phyloP scores from a whole-genome alignment of 73 alveolate genomes.

The Paramecium octaurelia region DNA sequence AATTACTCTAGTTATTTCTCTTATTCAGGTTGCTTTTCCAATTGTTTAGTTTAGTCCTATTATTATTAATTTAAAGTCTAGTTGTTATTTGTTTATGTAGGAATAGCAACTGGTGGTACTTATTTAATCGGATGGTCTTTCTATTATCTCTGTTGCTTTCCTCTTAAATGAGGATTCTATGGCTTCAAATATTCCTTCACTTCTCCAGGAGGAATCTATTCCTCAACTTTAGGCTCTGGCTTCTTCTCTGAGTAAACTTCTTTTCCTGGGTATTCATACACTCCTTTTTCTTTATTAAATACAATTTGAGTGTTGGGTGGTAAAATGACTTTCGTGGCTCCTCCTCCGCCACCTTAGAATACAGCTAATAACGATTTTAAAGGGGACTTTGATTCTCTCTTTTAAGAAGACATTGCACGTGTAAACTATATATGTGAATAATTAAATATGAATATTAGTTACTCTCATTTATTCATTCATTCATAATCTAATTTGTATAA shows the following conservation, averaged over 20 bases:
- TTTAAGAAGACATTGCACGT: constrained; percentile 5
- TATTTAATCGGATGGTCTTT: not conserved
- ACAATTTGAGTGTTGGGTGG: not conserved
- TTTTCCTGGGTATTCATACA: not conserved
- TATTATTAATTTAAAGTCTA: not conserved
- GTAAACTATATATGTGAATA: not conserved
- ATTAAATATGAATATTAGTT: not conserved
- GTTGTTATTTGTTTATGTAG: not conserved
- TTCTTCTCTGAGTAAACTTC: not conserved
- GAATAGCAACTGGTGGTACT: not conserved
- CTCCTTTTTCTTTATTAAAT: not conserved
- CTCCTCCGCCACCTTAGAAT: not conserved
- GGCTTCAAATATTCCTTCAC: not conserved
- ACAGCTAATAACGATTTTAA: not conserved
- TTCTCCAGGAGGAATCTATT: not conserved
- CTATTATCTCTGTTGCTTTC: not conserved
- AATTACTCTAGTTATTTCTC: not conserved
- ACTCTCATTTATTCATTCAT: not conserved
- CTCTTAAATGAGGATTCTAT: not conserved
- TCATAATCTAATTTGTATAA: not conserved
- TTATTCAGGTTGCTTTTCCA: not conserved
- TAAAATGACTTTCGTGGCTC: not conserved
- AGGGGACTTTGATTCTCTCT: constrained; percentile 31
- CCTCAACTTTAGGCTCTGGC: not conserved
- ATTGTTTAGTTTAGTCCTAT: not conserved